Evolutionary conservation across 805 yeast genomes (phyloP).

Genomic region (Phaffomyces thermotolerans): DNA sequence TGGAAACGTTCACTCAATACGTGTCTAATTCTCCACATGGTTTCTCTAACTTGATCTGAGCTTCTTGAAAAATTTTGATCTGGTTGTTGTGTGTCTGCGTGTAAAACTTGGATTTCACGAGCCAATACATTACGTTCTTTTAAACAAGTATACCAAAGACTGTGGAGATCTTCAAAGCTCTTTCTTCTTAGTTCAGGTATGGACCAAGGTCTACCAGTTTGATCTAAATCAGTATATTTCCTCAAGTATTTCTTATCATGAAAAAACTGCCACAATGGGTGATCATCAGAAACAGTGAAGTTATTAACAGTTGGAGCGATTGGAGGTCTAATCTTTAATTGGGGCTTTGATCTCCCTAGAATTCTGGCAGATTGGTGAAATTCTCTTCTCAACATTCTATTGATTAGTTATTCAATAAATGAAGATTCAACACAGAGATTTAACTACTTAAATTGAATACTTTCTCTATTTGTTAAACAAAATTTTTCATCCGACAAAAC

Average conservation of each 20-base stretch:
- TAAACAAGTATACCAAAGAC: slow-evolving; percentile 81
- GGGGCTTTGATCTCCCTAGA: slow-evolving; percentile 16
- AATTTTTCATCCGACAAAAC: slow-evolving; percentile 5
- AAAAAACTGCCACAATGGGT: slow-evolving; percentile 95
- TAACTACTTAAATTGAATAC: no score
- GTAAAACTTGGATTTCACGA: slow-evolving; percentile 63
- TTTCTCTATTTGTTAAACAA: not conserved
- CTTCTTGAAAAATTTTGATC: slow-evolving; percentile 25
- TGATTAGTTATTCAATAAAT: no score
- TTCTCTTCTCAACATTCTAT: slow-evolving; percentile 6
- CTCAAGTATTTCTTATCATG: slow-evolving; percentile 56
- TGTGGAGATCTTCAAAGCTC: slow-evolving; percentile 85
- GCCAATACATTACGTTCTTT: slow-evolving; percentile 75
- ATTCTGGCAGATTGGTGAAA: slow-evolving; percentile 12
- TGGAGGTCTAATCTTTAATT: slow-evolving; percentile 58
- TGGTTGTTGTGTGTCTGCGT: slow-evolving; percentile 33
- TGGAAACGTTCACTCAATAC: slow-evolving; percentile 82
- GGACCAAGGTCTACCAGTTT: slow-evolving; percentile 72
- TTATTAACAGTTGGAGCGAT: slow-evolving; percentile 76
- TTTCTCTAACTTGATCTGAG: slow-evolving; percentile 41
- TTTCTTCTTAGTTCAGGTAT: slow-evolving; percentile 85
- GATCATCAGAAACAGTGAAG: slow-evolving; percentile 69
- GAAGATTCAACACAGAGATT: no score
- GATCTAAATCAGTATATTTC: slow-evolving; percentile 42
- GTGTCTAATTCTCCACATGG: slow-evolving; percentile 78